These are phyloP conservation scores for Geosmithia putterillii DNA, from an alignment of 2,329 filamentous ascomycete genomes.

Conservation along the genomic window DNA sequence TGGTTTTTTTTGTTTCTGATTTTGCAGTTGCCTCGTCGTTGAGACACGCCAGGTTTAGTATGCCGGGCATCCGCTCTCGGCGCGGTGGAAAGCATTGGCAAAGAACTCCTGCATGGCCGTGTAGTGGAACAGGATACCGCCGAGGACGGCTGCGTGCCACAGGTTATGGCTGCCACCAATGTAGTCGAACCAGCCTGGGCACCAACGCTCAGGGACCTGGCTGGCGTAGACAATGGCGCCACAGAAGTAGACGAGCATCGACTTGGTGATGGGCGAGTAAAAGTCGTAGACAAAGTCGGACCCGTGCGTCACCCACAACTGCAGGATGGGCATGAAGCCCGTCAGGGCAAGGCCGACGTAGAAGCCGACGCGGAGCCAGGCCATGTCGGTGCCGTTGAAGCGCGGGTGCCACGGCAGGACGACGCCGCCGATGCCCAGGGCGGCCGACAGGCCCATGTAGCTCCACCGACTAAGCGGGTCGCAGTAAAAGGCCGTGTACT, in stretches of 20 bases:
- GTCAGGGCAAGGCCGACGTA: constrained; percentile 80
- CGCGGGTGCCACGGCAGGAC: constrained; percentile 92
- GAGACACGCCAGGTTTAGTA: no score
- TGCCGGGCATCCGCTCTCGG: constrained; percentile 44
- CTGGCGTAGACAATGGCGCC: constrained; percentile 84
- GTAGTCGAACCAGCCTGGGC: constrained; percentile 88
- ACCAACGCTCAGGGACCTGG: constrained; percentile 88
- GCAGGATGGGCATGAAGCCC: constrained; percentile 77
- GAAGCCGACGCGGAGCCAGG: constrained; percentile 84
- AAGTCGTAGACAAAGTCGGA: constrained; percentile 75
- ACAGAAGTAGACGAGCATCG: constrained; percentile 69
- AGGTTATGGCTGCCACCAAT: constrained; percentile 92
- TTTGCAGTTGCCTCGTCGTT: no score
- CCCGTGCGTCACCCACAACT: constrained; percentile 69
- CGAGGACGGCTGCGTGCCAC: constrained; percentile 90
- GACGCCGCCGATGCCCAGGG: constrained; percentile 74
- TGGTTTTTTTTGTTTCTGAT: neutral
- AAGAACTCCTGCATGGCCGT: constrained; percentile 94
- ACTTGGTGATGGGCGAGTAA: constrained; percentile 79
- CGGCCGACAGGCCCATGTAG: constrained; percentile 73
- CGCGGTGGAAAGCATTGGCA: constrained; percentile 58
- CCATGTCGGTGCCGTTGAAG: constrained; percentile 88
- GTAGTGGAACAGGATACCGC: constrained; percentile 96
- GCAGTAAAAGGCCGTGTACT: constrained; percentile 98
- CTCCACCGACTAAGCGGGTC: constrained; percentile 76